A percentile compares a stretch with the other conserved stretches of the same genome.
Evolutionary conservation across 2,329 filamentous ascomycete species (phyloP).

Genomic region (Cladosporium oxysporum): DNA sequence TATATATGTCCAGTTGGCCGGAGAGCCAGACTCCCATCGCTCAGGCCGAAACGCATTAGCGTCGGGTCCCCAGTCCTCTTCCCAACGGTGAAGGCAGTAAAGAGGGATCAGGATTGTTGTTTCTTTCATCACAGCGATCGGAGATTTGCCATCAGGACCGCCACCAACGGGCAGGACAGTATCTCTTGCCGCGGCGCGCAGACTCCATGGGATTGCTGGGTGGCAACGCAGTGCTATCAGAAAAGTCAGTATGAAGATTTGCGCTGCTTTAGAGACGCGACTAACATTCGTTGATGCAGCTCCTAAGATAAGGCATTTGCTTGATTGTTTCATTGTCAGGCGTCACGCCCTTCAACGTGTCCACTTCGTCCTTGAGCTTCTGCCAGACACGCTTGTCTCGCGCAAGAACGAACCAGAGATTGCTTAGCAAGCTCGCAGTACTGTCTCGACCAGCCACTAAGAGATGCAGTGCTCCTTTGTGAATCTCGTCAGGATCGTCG

Average conservation of each 20-base stretch:
- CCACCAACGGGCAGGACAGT: conserved; percentile 49
- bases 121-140: conserved; percentile 43
- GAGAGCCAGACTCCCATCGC: conserved; percentile 41
- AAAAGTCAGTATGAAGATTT: too few species aligned
- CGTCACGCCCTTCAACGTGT: conserved; percentile 32
- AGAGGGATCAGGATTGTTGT: conserved; percentile 46
- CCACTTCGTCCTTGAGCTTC: conserved; percentile 29
- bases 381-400: conserved; percentile 26
- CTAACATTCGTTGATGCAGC: conserved; percentile 62
- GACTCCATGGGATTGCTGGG: conserved; percentile 5
- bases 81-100: conserved; percentile 53
- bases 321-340: conserved; percentile 42
- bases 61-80: conserved; percentile 50
- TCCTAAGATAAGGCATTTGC: conserved; percentile 41
- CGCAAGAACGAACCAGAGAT: conserved; percentile 38
- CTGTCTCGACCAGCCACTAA: conserved; percentile 56
- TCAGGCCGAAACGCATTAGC: conserved; percentile 50
- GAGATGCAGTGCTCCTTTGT: conserved; percentile 50
- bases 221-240: conserved; percentile 7
- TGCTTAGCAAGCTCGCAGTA: conserved; percentile 50
- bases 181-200: conserved; percentile 32
- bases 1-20: conserved; percentile 19
- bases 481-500: conserved; percentile 18
- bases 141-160: conserved; percentile 43
- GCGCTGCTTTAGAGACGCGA: background rate